These are phyloP conservation scores for Acorus gramineus DNA, from an alignment of 106 monocot species.

Conservation along the genomic window DNA sequence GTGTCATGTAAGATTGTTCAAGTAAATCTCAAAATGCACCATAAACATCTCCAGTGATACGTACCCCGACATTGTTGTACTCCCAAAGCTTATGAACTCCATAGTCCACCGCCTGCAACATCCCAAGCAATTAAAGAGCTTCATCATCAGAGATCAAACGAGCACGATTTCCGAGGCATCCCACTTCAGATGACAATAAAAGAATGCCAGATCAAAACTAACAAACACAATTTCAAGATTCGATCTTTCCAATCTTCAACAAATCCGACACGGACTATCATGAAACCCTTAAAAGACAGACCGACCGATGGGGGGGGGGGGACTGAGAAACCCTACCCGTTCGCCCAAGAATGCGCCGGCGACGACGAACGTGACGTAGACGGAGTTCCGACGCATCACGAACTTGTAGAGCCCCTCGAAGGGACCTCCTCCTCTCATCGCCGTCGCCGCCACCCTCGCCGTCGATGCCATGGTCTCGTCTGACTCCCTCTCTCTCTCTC, in stretches of 20 bases:
- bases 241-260: no score
- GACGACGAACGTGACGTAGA: conserved; percentile 85
- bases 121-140: not conserved
- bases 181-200: no score
- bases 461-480: conserved; percentile 14
- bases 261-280: no score
- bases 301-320: not conserved
- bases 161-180: no score
- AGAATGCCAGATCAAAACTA: no score
- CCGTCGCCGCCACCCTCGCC: no score
- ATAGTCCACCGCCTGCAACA: conserved; percentile 56
- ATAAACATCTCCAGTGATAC: no score
- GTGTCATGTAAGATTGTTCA: no score
- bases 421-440: conserved; percentile 20
- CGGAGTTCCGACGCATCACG: conserved; percentile 75
- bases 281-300: no score
- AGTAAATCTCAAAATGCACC: no score
- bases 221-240: no score
- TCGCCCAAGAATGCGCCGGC: conserved; percentile 73
- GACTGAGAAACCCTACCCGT: conserved; percentile 21
- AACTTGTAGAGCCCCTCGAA: conserved; percentile 65
- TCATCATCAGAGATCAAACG: not conserved
- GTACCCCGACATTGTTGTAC: conserved; percentile 62
- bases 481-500: no score
- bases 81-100: conserved; percentile 77